Evolutionary conservation across 805 yeast genomes (phyloP), one percentile per base, ranked within the genome.

Genomic region (Kazachstania bromeliacearum): DNA sequence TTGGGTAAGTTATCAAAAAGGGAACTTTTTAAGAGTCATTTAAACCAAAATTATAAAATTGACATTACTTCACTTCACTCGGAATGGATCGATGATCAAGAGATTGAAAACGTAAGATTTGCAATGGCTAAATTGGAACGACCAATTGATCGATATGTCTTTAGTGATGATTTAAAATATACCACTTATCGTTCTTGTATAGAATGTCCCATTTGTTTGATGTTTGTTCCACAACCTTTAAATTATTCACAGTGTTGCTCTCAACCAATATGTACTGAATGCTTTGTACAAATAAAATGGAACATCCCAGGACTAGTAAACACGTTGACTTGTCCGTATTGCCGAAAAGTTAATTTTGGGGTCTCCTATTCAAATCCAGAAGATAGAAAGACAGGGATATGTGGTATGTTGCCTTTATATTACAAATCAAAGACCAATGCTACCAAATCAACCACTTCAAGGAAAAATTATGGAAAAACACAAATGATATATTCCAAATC

Each of bases 171-270:
- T 25, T 57, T 79, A 38, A 65, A 74, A 37, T 57, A 79, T 31
- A 58, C 67, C 37, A 60, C 88, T 15, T 88, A 88, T 62, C 62
- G 74, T 36, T 63, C 72, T 38, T 74, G 84, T 3, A 60, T 70
- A 21, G 96, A 89, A 50, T 89, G 97, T 56, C 96, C 97, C 7
- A 89, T 89, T 45, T 89, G 97, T 55, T 89, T 89, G 55, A 67
- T 89, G 8, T 84, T 71, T 38, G 29, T 19, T 12, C 43, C 43
- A 19, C 28, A 31, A 21, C 38, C 38, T 24, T 31, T 40, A 30
- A 92, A 92, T 61, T 58, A 70, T 35, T 79, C 94, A 7, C 68
- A 94, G 30, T 89, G 98, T 58, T 89, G 98, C 57, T 71, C 73
- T 32, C 97, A 89, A 56, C 88, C 94, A 2, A 85, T 89, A 14